phyloP scores from a whole-genome alignment of 495 filamentous ascomycete species.

The Daldinia vernicosa region DNA sequence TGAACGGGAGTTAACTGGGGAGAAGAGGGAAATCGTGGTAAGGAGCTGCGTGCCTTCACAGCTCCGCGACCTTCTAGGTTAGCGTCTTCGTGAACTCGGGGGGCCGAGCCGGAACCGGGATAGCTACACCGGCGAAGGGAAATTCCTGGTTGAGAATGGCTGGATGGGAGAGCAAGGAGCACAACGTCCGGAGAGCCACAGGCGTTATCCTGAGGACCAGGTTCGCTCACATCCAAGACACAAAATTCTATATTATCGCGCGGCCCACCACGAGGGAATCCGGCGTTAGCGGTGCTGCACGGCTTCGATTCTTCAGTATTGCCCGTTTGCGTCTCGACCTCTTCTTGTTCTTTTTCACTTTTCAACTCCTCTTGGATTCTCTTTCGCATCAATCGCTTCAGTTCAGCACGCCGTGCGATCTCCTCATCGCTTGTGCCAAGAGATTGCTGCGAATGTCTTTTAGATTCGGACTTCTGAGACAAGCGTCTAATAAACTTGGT shows the following conservation, averaged over 20 bases:
- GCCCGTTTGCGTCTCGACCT: slow-evolving; percentile 16
- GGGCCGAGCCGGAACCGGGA: slow-evolving; percentile 30
- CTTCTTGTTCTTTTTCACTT: slow-evolving; percentile 48
- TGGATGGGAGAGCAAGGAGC: neutral
- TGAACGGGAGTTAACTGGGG: slow-evolving; percentile 46
- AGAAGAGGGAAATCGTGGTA: slow-evolving; percentile 44
- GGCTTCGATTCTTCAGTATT: slow-evolving; percentile 14
- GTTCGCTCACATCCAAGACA: slow-evolving; percentile 37
- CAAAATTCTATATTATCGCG: slow-evolving; percentile 55
- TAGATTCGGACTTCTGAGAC: slow-evolving; percentile 53
- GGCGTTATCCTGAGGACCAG: slow-evolving; percentile 3
- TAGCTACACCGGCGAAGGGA: slow-evolving; percentile 41
- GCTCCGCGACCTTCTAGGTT: slow-evolving; percentile 15
- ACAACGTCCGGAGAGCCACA: slow-evolving; percentile 5
- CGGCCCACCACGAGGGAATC: slow-evolving; percentile 49
- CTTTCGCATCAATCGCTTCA: slow-evolving; percentile 60
- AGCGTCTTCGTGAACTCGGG: slow-evolving; percentile 16
- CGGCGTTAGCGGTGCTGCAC: slow-evolving; percentile 20
- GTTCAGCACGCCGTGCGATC: slow-evolving; percentile 59
- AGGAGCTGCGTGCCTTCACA: slow-evolving; percentile 32
- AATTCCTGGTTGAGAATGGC: slow-evolving; percentile 12
- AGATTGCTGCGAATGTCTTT: slow-evolving; percentile 51
- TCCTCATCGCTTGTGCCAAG: slow-evolving; percentile 59
- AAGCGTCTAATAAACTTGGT: slow-evolving; percentile 57
- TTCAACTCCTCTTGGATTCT: slow-evolving; percentile 63